Evolutionary conservation across 192 early-diverging fungal species (phyloP), one percentile per base, ranked within the genome.

Genomic region (Funneliformis mosseae): DNA sequence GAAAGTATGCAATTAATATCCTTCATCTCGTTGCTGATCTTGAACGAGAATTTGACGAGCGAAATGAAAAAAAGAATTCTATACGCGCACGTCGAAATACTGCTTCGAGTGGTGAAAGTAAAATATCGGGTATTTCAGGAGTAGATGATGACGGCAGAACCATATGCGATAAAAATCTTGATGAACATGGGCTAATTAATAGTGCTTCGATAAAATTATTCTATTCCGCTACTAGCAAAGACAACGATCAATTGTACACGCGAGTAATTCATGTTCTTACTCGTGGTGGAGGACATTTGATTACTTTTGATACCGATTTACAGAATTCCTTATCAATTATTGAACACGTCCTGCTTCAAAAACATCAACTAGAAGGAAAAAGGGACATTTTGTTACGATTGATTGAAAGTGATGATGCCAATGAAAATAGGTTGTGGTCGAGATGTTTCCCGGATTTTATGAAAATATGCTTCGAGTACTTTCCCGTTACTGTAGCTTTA

Each of bases 391-490:
- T 96, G 55, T 67, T 91, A 1, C 78, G 89, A 42, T 59, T 79
- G 12, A 45, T 79, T 10, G 67, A 79, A 71, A 79, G 78, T 61
- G 67, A 71, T 41, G 27, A 60, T 55, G 5, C 48, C 7, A 48
- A 46, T 27, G 66, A 79, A 41, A 16, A n/a, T 39, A n/a, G 39
- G 23, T 87, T 96, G n/a, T 96, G 95, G 95, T 81, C 88, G 16
- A 85, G 85, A 16, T 91, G 89, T 71, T 91, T 94, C 38, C 92
- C 93, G 8, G 85, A 91, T 41, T 80, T 96, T 21, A 78, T 90
- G 33, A 91, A 90, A 71, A 87, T 86, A 78, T 88, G 89, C 18
- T 89, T 93, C 75, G 86, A 89, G 33, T 86, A 84, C 46, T 90
- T 91, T 72, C 81, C 85, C 5, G 61, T 77, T 39, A 75, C 88